Evolutionary conservation across 1,139 yeast species (phyloP), one percentile per base, ranked within the genome.

Genomic region (Hansenula anomala): DNA sequence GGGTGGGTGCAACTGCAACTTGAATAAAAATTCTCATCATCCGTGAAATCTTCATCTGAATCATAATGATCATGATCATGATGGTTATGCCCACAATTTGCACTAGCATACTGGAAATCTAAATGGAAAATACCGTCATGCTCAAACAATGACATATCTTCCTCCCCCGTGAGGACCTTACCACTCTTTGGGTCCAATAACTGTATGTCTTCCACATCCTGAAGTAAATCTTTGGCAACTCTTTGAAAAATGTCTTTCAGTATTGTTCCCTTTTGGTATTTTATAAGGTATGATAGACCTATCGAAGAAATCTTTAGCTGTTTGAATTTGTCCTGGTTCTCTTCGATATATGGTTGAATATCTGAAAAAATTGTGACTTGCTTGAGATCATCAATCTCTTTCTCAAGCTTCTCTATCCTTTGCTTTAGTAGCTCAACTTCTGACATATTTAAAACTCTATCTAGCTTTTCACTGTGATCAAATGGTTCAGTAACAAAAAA

Each of bases 1-100:
- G 46, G 53, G 33, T 49, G 54, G 6, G 49, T 35, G 38, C 55
- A 51, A 26, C 54, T 49, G 32, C 54, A 51, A 18, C 47, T 47
- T 18, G 33, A 38, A 26, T 47, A 50, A 38, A 49, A 49, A 34
- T 49, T 48, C 18, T 48, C 56, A 36, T 52, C 56, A 32, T 51
- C 55, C 10, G 46, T 45, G 30, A 46, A 49, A 11, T 52, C 55
- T 9, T 46, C 49, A 16, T 44, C 46, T 9, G 42, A 44, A 30
- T 32, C 46, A 27, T 39, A 43, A 30, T 38, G 38, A 18, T 33
- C 40, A 30, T 44, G 42, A 17, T 33, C 35, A n/a, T n/a, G n/a
- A 36, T 46, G 44, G 12, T 35, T 39, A 25, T 43, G 46, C 6
- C 34, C 38, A 39, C 43, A 39, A 11, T n/a, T n/a, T n/a, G 29